Evolutionary conservation across 2,329 filamentous ascomycete species (phyloP).

Genomic region (Cytospora paraplurivora): DNA sequence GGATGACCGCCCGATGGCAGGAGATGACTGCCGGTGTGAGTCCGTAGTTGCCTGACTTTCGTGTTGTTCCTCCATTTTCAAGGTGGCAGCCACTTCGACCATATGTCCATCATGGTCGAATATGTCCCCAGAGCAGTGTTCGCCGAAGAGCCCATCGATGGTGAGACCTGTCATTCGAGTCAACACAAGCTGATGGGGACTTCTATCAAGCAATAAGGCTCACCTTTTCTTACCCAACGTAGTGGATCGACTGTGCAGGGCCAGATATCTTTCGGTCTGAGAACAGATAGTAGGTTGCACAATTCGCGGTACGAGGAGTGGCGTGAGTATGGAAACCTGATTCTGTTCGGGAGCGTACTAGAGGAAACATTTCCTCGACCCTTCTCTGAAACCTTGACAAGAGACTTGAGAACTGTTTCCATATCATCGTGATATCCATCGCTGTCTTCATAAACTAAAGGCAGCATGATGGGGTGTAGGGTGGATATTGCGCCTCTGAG

Average conservation of each 20-base stretch:
- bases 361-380: slow-evolving; percentile 25
- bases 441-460: slow-evolving; percentile 33
- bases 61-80: slow-evolving; percentile 4
- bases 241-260: slow-evolving; percentile 73
- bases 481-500: slow-evolving; percentile 9
- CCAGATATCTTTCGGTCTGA: slow-evolving; percentile 75
- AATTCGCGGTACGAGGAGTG: slow-evolving; percentile 87
- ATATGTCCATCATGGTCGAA: slow-evolving; percentile 71
- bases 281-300: slow-evolving; percentile 66
- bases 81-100: slow-evolving; percentile 38
- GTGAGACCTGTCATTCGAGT: slow-evolving; percentile 48
- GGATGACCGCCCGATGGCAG: background rate
- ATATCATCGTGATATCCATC: slow-evolving; percentile 30
- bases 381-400: slow-evolving; percentile 9
- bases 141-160: slow-evolving; percentile 71
- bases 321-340: slow-evolving; percentile 80
- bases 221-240: slow-evolving; percentile 61
- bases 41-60: slow-evolving; percentile 20
- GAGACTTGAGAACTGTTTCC: slow-evolving; percentile 14
- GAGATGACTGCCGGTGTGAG: slow-evolving; percentile 6
- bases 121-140: slow-evolving; percentile 59
- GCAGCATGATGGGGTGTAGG: slow-evolving; percentile 10
- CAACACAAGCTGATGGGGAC: background rate
- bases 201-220: too few species aligned
- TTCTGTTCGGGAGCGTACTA: slow-evolving; percentile 42